Base-by-base conservation (phyloP, 2,329 filamentous ascomycete species). In the Monosporascus cannonballus region DNA sequence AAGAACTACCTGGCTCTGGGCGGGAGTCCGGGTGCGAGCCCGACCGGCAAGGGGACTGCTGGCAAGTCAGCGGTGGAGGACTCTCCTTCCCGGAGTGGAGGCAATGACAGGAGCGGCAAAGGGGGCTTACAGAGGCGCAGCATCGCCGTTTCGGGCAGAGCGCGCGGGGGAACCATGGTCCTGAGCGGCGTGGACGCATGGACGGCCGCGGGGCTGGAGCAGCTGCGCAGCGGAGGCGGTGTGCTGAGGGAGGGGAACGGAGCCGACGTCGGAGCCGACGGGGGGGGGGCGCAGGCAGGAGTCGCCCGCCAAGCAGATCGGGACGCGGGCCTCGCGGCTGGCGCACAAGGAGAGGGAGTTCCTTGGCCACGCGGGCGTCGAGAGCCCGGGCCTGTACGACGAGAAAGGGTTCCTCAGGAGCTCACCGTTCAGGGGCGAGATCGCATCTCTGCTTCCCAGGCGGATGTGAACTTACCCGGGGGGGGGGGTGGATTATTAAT, bases 1-100 rank as follows among this genome's bases (percentile, higher is more conserved):
- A 69, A 68, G 51, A 75, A 79, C 51, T 81, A 80, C 56, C 69
- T 79, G 41, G 70, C 69, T 54, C 64, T 80, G 2, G 75, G 70
- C n/a, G 66, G 60, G 1, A 42, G 44, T n/a, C 15, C 53, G 27
- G 51, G 44, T 24, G 44, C 37, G 18, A 52, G 44, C 6, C 24
- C 49, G n/a, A 36, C n/a, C 5, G n/a, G 39, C 14, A n/a, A 22
- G 1, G 48, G 30, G 14, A 9, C 11, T 34, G 30, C 46, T 27
- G 15, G 25, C 18, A 41, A 50, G 7, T 30, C 22, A 17, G 24
- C 22, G 7, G 20, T 6, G 30, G 18, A 27, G 37, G 50, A 34
- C 36, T 30, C 27, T 11, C 20, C 34, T 47, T 39, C 41, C 52
- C 38, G 4, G 14, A 38, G 24, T 49, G 49, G 2, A 50, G 52